Evolutionary conservation across 192 early-diverging fungal genomes (phyloP), one percentile per base, ranked within the genome.

Genomic region (Spinellus fusiger): DNA sequence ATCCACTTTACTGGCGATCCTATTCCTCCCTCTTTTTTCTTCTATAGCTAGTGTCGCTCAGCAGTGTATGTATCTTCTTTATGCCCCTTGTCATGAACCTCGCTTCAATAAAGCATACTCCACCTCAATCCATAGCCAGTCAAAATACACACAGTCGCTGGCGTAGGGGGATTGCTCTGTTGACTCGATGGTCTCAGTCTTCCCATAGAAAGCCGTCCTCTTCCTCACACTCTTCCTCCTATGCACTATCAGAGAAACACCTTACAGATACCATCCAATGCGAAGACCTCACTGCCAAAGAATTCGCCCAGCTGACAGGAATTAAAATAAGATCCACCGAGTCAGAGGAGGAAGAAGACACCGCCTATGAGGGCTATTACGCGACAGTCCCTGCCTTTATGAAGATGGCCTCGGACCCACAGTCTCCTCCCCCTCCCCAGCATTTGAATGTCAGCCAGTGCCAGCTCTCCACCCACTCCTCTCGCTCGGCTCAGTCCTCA

Each of bases 291-390:
- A 71, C 69, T 7, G 69, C 69, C n/a, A 58, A 54, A 34, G 69
- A 71, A 61, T 71, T 71, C 23, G 69, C 69, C 35, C 62, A 65
- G 29, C 44, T 71, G 40, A 64, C 63, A 4, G 69, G 69, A 0
- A 71, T 71, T 31, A 53, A 65, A 10, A 65, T 71, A 9, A 51
- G 31, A 44, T 0, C 16, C 13, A 44, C 49, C n/a, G 46, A 60
- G n/a, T n/a, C n/a, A n/a, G 9, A 6, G 5, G 47, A 16, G 13
- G 22, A 20, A 9, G 47, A 48, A 18, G 47, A 48, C 5, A 34
- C 31, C 38, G 35, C 31, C 18, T 29, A 27, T 13, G 54, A 37
- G 18, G 56, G 29, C n/a, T n/a, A n/a, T n/a, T n/a, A n/a, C n/a
- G n/a, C n/a, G n/a, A n/a, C n/a, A n/a, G n/a, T n/a, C n/a, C n/a